phyloP scores from a whole-genome alignment of 805 yeast species.

The Spencermartinsiella europaea region DNA sequence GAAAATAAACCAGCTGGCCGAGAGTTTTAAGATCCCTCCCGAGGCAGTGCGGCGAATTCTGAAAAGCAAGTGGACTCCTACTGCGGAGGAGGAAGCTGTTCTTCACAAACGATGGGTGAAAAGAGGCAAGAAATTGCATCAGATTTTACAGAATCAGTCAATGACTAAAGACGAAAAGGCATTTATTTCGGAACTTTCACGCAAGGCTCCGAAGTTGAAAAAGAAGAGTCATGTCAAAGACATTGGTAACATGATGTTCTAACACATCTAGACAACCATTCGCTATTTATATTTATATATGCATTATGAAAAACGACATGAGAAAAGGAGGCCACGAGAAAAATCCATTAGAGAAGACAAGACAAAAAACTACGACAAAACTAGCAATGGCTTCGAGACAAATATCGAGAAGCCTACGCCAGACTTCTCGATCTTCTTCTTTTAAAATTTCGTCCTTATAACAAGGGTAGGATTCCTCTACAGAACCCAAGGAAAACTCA shows the following conservation, averaged over 20 bases:
- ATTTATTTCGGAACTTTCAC: background rate
- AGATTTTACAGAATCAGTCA: background rate
- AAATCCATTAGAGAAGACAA: too few relatives aligned
- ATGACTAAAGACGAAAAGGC: background rate
- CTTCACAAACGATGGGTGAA: slow-evolving; percentile 48
- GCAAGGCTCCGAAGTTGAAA: background rate
- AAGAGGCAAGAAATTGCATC: slow-evolving; percentile 36
- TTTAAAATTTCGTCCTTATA: too few relatives aligned
- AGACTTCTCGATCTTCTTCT: too few relatives aligned
- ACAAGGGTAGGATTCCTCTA: too few relatives aligned
- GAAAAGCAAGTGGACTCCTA: slow-evolving; percentile 72
- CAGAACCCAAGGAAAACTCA: too few relatives aligned
- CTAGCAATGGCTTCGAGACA: too few relatives aligned
- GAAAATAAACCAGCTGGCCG: slow-evolving; percentile 53
- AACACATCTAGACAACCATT: background rate
- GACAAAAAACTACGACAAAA: too few relatives aligned
- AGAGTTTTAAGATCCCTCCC: slow-evolving; percentile 65
- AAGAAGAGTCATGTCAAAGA: background rate
- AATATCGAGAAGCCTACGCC: too few relatives aligned
- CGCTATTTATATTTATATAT: background rate
- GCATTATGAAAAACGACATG: too few relatives aligned
- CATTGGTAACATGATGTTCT: background rate
- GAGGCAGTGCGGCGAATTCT: slow-evolving; percentile 78
- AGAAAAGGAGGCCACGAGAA: too few relatives aligned
- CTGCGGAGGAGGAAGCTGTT: slow-evolving; percentile 44